Evolutionary conservation across 306 rosid species (phyloP), one percentile per base, ranked within the genome.

Genomic region (Trichosanthes truncata): DNA sequence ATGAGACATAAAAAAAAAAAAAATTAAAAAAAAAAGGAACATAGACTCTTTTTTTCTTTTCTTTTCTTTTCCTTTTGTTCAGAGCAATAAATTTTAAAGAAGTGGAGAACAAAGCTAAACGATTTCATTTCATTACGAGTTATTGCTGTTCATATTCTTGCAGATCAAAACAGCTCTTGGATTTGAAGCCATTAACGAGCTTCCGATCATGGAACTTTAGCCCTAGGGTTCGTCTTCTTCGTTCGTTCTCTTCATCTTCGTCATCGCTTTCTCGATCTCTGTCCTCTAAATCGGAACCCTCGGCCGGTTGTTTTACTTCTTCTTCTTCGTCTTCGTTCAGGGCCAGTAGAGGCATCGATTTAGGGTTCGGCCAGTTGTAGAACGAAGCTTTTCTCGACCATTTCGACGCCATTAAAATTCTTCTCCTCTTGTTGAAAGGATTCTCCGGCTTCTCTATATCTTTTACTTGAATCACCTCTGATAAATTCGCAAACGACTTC

Each of bases 321-420:
- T 45, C 56, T 60, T 85, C 86, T 26, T 77, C 87, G 26, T 89
- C 87, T 81, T 94, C 98, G 6, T 74, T 63, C 20, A 94, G 85
- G 3, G 96, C 88, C 18, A 95, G 74, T 48, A 95, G 85, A 11
- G 99, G 99, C 99, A 95, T 91, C 78, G 99, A 95, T 84, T 89
- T 59, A 2, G 99, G 97, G 83, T 95, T 91, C 0, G 87, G 76
- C 88, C 92, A 85, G 36, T 86, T 83, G 83, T 95, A 95, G 51
- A 93, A 93, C 1, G 85, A 76, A 14, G 86, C 89, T 82, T 43
- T 93, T 78, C 87, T 91, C 10, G 95, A 78, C 87, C 87, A 85
- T 60, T 92, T 95, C 0, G 97, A 84, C 13, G 96, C 96, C 21
- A 95, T 90, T 46, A 91, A 20, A 57, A 95, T 75, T 69, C 99